phyloP scores from a whole-genome alignment of 345 rosid species.

The Brassica napus region DNA sequence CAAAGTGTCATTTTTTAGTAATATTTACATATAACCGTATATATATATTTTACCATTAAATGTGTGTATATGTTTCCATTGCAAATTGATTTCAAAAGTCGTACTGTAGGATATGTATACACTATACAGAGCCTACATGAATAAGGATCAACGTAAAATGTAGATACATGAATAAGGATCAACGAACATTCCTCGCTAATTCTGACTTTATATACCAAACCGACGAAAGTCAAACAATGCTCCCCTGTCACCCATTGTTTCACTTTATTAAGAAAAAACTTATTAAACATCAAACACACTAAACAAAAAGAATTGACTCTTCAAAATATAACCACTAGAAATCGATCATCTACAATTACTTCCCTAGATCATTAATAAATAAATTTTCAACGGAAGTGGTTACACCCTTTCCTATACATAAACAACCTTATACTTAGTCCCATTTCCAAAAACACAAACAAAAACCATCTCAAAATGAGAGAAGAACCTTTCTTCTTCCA shows the following conservation, averaged over 20 bases:
- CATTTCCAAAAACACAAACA: conserved; percentile 22
- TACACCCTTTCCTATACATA: conserved; percentile 30
- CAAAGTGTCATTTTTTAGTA: not conserved
- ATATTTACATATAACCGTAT: not conserved
- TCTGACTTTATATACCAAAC: conserved; percentile 33
- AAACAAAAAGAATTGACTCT: conserved; percentile 31
- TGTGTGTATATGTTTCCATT: not conserved
- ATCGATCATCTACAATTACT: conserved; percentile 16
- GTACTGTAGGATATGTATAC: conserved; percentile 4
- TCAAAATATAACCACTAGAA: conserved; percentile 5
- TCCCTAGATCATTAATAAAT: not conserved
- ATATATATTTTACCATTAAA: not conserved
- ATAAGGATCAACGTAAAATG: conserved; percentile 5
- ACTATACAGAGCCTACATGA: conserved; percentile 11
- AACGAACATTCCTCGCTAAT: conserved; percentile 35
- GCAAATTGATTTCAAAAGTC: not conserved
- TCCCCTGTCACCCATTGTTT: conserved; percentile 31
- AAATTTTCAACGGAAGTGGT: conserved; percentile 35
- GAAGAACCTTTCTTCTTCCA: conserved; percentile 26
- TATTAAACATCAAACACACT: not conserved
- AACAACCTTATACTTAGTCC: conserved; percentile 12
- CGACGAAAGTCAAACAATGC: conserved; percentile 28
- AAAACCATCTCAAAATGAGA: conserved; percentile 24
- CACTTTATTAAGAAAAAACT: not conserved
- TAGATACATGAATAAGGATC: not conserved